A percentile compares a stretch with the other conserved stretches of the same genome.
phyloP scores from a whole-genome alignment of 768 basidiomycete genomes.

The Cystobasidium onofrii region DNA sequence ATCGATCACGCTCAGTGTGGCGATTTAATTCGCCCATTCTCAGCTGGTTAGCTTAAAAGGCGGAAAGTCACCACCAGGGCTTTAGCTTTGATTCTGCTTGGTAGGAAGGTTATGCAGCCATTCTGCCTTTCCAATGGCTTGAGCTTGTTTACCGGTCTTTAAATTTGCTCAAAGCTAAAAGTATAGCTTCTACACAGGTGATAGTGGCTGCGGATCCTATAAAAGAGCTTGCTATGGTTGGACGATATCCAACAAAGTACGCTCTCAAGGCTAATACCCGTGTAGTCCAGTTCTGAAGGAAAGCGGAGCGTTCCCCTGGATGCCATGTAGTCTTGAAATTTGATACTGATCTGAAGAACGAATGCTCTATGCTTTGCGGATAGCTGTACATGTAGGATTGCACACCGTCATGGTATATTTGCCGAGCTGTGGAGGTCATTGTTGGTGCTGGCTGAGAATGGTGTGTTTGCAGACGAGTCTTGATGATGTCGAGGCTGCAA shows the following conservation, averaged over 20 bases:
- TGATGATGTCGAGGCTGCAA: constrained; percentile 28
- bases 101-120: too few species aligned
- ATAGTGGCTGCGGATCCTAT: constrained; percentile 29
- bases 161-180: constrained; percentile 2
- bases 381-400: constrained; percentile 21
- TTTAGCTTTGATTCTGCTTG: too few species aligned
- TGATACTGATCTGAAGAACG: background rate
- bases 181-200: constrained; percentile 19
- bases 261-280: constrained; percentile 4
- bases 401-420: constrained; percentile 12
- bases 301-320: constrained; percentile 19
- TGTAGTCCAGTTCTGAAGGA: constrained; percentile 20
- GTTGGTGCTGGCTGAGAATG: constrained; percentile 27
- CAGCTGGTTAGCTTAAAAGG: too few species aligned
- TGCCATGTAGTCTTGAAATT: constrained; percentile 19
- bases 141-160: constrained; percentile 5
- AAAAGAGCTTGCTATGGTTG: constrained; percentile 24
- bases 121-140: too few species aligned
- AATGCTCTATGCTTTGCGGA: constrained; percentile 16
- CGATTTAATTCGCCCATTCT: too few species aligned
- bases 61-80: too few species aligned
- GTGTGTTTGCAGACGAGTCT: constrained; percentile 19
- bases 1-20: too few species aligned
- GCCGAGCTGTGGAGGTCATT: background rate
- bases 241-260: constrained; percentile 27